phyloP scores from a whole-genome alignment of 1,284 basidiomycete genomes.

The Naganishia albida region DNA sequence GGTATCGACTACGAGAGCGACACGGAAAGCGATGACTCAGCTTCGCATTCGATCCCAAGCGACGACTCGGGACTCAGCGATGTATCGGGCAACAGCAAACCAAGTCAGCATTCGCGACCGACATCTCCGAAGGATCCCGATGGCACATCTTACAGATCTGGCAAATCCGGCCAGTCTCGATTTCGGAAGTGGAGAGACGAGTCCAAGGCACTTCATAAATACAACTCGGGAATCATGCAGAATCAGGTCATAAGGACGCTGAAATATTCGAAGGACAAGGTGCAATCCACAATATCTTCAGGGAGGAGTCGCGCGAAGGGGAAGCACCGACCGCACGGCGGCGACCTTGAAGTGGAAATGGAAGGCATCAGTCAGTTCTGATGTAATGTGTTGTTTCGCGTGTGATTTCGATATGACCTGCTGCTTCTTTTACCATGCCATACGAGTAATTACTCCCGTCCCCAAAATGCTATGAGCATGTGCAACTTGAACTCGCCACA shows the following conservation, averaged over 20 bases:
- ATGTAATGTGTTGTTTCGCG: not conserved
- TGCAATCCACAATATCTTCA: constrained; percentile 44
- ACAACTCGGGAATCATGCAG: constrained; percentile 51
- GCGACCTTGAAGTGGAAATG: constrained; percentile 48
- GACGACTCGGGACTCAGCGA: constrained; percentile 20
- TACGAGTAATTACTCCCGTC: no score
- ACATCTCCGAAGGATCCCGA: constrained; percentile 14
- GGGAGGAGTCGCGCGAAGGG: constrained; percentile 31
- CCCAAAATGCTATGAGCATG: no score
- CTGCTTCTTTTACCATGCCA: no score
- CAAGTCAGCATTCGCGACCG: constrained; percentile 17
- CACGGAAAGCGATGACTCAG: constrained; percentile 29
- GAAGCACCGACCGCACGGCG: constrained; percentile 27
- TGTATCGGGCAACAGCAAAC: constrained; percentile 27
- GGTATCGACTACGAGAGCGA: constrained; percentile 31
- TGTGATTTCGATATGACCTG: no score
- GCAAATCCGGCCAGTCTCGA: constrained; percentile 37
- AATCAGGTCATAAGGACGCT: constrained; percentile 51
- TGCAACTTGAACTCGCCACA: no score
- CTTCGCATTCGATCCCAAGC: constrained; percentile 1
- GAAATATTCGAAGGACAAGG: constrained; percentile 50
- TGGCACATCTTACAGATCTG: constrained; percentile 32
- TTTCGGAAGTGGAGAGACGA: constrained; percentile 42
- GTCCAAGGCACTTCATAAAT: constrained; percentile 47
- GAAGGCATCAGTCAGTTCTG: constrained; percentile 50